Base-by-base conservation (phyloP, 2,329 filamentous ascomycete species). In the Colletotrichum viniferum region DNA sequence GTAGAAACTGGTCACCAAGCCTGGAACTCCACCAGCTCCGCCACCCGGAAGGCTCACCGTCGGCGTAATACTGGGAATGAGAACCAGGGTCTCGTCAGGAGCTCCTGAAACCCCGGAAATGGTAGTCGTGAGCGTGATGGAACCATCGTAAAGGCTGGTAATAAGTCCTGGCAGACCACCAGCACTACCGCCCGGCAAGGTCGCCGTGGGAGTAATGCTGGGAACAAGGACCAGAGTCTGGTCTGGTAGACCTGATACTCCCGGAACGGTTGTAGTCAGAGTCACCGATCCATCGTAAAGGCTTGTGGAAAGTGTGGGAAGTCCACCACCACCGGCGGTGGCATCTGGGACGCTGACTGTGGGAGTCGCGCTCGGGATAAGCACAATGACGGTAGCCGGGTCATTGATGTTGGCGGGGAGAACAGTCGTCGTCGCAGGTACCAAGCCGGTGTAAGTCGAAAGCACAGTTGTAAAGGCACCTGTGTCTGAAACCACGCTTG, bases 391-490 rank as follows among this genome's bases (percentile, higher is more conserved):
- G 2, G 73, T 75, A 8, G 36, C 43, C 3, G 56, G 69, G 56
- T 75, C 73, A 14, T 73, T 63, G 24, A 34, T 28, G 43, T 75
- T 75, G 38, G 56, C 63, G 8, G 73, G 73, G 14, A 56, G 61
- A 12, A 75, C 62, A 12, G 73, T 75, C n/a, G 69, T 75, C 7
- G 73, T 73, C 24, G 70, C 18, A 5, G 73, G 55, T 5, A 63
- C 62, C 16, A 34, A 21, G 8, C 73, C 73, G 16, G 62, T 73
- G 62, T 75, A 75, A 4, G 73, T 75, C 4, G 73, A 75, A 16
- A 67, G 8, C 5, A 73, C 14, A 8, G 73, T 75, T 13, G 73
- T 75, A 21, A 72, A 55, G 10, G 28, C 36, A 12, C 32, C 69
- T 3, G 69, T 28, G 14, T 36, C 36, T 14, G 56, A 21, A 48